Conservation (phyloP, 169 alveolate species). For the Eimeria sp. region DNA sequence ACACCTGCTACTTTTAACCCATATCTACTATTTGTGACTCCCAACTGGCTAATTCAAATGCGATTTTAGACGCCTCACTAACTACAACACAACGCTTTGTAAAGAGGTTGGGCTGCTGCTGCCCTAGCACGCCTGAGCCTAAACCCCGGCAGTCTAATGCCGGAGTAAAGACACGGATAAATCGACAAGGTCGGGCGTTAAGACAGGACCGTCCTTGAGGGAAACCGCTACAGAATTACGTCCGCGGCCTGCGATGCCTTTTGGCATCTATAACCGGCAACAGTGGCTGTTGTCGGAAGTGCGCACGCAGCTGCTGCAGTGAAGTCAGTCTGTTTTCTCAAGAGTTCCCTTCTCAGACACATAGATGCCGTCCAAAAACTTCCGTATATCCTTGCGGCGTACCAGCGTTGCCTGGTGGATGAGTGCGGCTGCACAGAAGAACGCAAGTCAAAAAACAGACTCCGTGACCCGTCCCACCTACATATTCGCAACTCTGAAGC, state of each 20-base stretch:
- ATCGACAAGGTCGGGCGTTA: neutral
- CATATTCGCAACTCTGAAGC: conserved; percentile 95
- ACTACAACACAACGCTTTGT: neutral
- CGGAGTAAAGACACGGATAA: neutral
- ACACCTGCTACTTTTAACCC: neutral
- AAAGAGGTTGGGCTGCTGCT: neutral
- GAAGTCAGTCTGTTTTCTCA: conserved; percentile 91
- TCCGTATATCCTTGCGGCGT: conserved; percentile 99
- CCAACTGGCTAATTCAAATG: neutral
- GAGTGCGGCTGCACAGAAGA: conserved; percentile 86
- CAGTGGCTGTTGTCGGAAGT: neutral
- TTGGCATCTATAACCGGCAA: neutral
- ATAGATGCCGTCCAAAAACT: conserved; percentile 99
- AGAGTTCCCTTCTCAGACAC: conserved; percentile 98
- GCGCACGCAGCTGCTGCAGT: neutral
- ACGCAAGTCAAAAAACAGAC: conserved; percentile 85
- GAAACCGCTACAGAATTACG: neutral
- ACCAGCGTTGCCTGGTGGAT: conserved; percentile 98
- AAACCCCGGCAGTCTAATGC: conserved; percentile 1
- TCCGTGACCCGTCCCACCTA: conserved; percentile 96
- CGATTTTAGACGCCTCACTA: neutral
- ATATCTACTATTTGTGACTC: neutral
- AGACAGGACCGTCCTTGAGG: neutral
- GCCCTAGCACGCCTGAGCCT: conserved; percentile 11
- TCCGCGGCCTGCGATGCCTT: neutral